These are phyloP conservation scores for Pyrenophora seminiperda DNA, from an alignment of 2,329 filamentous ascomycete species.

Conservation along the genomic window DNA sequence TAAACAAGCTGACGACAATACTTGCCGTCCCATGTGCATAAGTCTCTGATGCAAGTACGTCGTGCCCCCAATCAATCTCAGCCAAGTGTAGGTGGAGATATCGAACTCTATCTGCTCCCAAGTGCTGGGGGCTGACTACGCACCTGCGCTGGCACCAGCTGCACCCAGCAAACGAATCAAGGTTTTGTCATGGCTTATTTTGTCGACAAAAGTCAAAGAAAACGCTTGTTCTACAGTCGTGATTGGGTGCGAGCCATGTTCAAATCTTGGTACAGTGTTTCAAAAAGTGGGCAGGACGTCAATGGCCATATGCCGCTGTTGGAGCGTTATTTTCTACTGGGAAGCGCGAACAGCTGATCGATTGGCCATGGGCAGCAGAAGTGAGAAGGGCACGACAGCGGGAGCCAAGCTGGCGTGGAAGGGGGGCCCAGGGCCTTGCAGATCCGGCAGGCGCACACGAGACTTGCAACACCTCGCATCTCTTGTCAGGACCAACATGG, in stretches of 20 bases:
- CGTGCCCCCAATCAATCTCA: background rate
- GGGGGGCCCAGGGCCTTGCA: too few species aligned
- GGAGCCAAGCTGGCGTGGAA: constrained; percentile 5
- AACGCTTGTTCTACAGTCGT: background rate
- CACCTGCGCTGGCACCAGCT: background rate
- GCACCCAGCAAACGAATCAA: background rate
- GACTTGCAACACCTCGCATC: background rate
- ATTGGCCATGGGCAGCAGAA: constrained; percentile 6
- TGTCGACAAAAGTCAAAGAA: too few species aligned
- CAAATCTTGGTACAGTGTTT: background rate
- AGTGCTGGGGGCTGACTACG: background rate
- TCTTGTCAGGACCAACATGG: background rate
- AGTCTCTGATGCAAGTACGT: background rate
- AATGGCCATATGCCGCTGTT: background rate
- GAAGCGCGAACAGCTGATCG: background rate
- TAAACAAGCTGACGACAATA: background rate
- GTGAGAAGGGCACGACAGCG: constrained; percentile 1
- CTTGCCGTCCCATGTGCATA: background rate
- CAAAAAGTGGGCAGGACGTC: background rate
- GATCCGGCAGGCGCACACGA: constrained; percentile 13
- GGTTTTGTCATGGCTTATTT: too few species aligned
- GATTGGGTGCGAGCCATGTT: background rate
- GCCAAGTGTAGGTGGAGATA: background rate
- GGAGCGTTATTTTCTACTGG: background rate
- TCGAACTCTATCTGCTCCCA: background rate